Conservation (phyloP, 176 grass and related monocot species). For the Leersia perrieri region DNA sequence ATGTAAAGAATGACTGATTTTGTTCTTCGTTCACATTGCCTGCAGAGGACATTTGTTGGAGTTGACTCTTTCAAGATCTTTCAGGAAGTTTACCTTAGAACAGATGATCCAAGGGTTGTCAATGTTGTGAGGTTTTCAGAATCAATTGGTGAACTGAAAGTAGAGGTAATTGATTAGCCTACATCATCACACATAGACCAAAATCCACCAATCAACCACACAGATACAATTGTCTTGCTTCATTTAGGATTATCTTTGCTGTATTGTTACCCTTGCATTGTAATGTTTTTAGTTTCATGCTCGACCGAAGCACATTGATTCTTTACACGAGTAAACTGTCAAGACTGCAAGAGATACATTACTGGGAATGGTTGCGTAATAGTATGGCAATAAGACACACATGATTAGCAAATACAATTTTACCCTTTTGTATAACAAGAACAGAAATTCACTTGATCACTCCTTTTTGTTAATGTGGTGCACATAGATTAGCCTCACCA, state of each 20-base stretch:
- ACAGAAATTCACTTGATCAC: background rate
- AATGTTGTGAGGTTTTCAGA: slow-evolving; percentile 98
- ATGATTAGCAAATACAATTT: background rate
- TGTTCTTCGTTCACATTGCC: slow-evolving; percentile 15
- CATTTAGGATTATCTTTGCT: background rate
- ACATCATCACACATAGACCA: too few species aligned
- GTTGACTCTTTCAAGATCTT: slow-evolving; percentile 90
- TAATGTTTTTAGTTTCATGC: too few species aligned
- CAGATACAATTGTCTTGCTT: background rate
- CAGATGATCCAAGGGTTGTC: slow-evolving; percentile 77
- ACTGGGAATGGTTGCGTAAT: background rate
- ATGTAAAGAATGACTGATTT: background rate
- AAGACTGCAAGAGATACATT: background rate
- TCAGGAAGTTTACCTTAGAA: slow-evolving; percentile 92
- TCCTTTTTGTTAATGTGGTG: background rate
- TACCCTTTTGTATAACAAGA: background rate
- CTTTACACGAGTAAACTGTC: background rate
- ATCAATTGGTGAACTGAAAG: slow-evolving; percentile 78
- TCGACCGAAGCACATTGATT: too few species aligned
- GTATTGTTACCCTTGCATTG: background rate
- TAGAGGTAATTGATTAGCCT: slow-evolving; percentile 61
- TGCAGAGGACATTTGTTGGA: slow-evolving; percentile 94
- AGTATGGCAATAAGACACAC: background rate
- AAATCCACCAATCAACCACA: too few species aligned
- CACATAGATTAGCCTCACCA: background rate